These are phyloP conservation scores for Moringa oleifera DNA, from an alignment of 345 rosid species.

Conservation along the genomic window DNA sequence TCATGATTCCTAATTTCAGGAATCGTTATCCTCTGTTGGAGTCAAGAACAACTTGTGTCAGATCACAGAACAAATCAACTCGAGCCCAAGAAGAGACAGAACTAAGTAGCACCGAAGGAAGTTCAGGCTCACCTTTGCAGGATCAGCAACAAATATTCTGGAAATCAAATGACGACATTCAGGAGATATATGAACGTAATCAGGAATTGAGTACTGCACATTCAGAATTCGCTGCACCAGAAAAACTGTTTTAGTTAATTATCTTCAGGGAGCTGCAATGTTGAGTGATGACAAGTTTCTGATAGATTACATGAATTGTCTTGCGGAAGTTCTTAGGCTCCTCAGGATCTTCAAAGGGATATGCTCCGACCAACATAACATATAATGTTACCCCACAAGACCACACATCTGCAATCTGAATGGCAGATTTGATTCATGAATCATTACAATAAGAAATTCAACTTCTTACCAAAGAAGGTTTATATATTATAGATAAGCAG, in stretches of 20 bases:
- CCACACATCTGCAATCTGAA: slow-evolving; percentile 98
- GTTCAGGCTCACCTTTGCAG: slow-evolving; percentile 55
- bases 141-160: slow-evolving; percentile 91
- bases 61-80: no score
- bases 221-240: slow-evolving; percentile 80
- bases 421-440: slow-evolving; percentile 3
- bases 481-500: no score
- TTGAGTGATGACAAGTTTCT: slow-evolving; percentile 2
- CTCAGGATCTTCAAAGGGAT: slow-evolving; percentile 97
- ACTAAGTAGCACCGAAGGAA: no score
- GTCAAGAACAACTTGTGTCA: slow-evolving; percentile 15
- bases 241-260: slow-evolving; percentile 12
- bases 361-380: slow-evolving; percentile 97
- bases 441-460: slow-evolving; percentile 1
- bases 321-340: slow-evolving; percentile 93
- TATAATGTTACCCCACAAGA: slow-evolving; percentile 97
- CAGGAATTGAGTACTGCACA: slow-evolving; percentile 95
- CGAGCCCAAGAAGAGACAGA: no score
- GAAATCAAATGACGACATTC: slow-evolving; percentile 93
- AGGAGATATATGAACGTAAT: slow-evolving; percentile 83
- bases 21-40: slow-evolving; percentile 77
- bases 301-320: slow-evolving; percentile 69
- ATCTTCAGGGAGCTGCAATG: neutral
- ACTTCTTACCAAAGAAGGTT: no score
- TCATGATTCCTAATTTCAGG: slow-evolving; percentile 84